phyloP scores from a whole-genome alignment of 2,329 filamentous ascomycete genomes.

The Ceratocystis harringtonii region DNA sequence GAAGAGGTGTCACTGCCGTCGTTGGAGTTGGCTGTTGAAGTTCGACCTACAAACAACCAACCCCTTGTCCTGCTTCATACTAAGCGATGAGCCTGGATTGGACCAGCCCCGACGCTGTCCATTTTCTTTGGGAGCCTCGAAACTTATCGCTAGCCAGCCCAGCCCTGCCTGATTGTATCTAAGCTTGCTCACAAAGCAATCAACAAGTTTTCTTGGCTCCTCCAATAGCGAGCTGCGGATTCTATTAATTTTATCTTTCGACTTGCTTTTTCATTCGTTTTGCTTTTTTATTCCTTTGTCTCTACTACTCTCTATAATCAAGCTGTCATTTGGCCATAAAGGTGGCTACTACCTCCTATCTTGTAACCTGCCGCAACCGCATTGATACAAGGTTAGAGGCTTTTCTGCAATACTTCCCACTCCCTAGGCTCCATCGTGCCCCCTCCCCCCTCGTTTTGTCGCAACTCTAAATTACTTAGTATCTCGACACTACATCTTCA shows the following conservation, averaged over 20 bases:
- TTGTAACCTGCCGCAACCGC: background rate
- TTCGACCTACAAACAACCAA: background rate
- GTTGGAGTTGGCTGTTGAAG: background rate
- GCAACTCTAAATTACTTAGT: background rate
- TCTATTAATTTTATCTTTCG: background rate
- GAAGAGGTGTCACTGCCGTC: background rate
- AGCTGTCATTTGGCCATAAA: background rate
- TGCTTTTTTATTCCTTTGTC: background rate
- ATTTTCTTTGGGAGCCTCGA: background rate
- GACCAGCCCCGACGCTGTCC: background rate
- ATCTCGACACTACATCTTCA: background rate
- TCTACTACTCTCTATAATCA: background rate
- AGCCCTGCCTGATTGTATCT: background rate
- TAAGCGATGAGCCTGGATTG: background rate
- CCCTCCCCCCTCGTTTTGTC: background rate
- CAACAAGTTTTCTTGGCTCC: background rate
- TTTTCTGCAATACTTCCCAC: background rate
- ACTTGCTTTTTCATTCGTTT: background rate
- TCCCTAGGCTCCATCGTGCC: background rate
- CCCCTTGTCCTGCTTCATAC: background rate
- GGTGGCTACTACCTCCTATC: background rate
- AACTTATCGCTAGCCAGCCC: background rate
- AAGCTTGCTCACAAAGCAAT: background rate
- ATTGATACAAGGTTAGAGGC: background rate
- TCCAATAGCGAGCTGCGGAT: background rate